Base-by-base conservation (phyloP, 2,329 filamentous ascomycete genomes). In the Fusarium newnesense region DNA sequence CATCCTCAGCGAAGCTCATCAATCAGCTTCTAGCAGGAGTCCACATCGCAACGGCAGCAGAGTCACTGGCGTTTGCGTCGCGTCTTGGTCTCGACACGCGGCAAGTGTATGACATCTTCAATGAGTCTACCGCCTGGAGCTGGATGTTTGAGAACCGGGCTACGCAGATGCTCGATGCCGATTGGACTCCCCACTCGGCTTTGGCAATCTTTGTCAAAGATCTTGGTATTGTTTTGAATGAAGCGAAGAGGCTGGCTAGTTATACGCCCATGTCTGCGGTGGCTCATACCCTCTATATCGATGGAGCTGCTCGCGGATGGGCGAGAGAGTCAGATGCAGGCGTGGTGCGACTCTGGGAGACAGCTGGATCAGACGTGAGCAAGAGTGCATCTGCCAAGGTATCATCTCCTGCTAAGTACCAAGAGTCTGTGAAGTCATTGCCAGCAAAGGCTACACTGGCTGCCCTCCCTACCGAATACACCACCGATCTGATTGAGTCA, bases 1-100 rank as follows among this genome's bases (percentile, higher is more conserved):
- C 57, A 50, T 60, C 57, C 15, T 60, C 43, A 32, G 57, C 46
- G 4, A 60, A 60, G 9, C 44, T 60, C 32, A 49, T 60, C 56
- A 60, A 60, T 18, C 56, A 60, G 9, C 56, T 60, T 28, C 26
- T 60, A 7, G 56, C 56, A 19, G 56, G 56, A 40, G 44, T 46
- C 15, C 56, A 60, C 43, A 60, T 60, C 18, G 34, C 56, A 26
- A 47, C 56, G 4, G 43, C 56, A 26, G 56, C 56, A 37, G 56
- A 60, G 16, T 6, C 49, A 36, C 49, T 52, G 3, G 8, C 32
- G 36, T 36, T 52, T 11, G 49, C 49, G 0, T 52, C 49, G 2
- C 49, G 49, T 15, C n/a, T 52, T 5, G 32, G 49, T 0, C 49
- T 52, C 5, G 49, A 36, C 4, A 52, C 49, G 0, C 30, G n/a